A percentile compares a stretch with the other conserved stretches of the same genome.
Conservation (phyloP, 208 protist genomes). For the Naegleria gruberi region DNA sequence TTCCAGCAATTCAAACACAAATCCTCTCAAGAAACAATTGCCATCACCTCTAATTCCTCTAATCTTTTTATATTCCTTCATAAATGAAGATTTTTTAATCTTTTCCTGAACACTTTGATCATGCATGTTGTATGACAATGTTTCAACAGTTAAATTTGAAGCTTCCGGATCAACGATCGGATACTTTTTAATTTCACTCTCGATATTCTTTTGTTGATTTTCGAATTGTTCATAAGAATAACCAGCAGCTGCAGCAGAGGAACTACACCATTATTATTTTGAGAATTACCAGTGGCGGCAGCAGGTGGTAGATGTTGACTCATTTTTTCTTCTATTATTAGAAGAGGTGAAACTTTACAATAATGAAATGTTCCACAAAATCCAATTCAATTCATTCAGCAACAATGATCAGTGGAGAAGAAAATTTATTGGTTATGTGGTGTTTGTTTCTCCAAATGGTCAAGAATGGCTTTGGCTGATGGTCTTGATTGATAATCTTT, state of each 20-base stretch:
- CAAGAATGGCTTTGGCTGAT: not conserved
- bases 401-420: too few relatives aligned
- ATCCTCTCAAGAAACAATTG: conserved; percentile 1
- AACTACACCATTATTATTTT: too few relatives aligned
- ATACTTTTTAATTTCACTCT: not conserved
- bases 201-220: not conserved
- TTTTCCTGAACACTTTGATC: not conserved
- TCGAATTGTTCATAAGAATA: not conserved
- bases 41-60: not conserved
- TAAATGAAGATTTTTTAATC: not conserved
- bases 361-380: too few relatives aligned
- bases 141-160: not conserved
- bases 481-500: not conserved
- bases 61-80: not conserved
- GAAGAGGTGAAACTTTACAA: too few relatives aligned
- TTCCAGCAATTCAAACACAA: not conserved
- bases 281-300: too few relatives aligned
- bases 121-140: not conserved
- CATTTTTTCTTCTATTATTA: too few relatives aligned
- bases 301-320: too few relatives aligned
- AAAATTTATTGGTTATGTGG: too few relatives aligned
- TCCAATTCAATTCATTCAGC: too few relatives aligned
- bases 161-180: not conserved
- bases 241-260: too few relatives aligned
- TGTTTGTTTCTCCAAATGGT: too few relatives aligned